A percentile compares a stretch with the other conserved stretches of the same genome.
Conservation (phyloP, 140 eudicot species). For the Oenanthe javanica region DNA sequence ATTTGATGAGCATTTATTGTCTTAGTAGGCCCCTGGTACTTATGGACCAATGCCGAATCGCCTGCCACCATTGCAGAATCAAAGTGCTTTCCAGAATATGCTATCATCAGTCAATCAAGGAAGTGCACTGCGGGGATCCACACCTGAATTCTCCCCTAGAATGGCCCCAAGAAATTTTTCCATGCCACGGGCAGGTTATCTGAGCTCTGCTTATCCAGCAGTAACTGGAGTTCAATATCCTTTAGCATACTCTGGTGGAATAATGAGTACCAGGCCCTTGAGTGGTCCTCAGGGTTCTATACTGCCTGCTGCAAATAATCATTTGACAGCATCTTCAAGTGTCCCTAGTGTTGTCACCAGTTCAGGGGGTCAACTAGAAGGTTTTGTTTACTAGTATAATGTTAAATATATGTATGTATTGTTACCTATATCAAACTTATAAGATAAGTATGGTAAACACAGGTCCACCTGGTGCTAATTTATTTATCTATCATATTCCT, state of each 20-base stretch:
- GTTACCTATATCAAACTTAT: neutral
- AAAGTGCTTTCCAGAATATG: conserved; percentile 46
- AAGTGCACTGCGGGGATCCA: conserved; percentile 40
- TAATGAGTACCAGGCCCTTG: conserved; percentile 46
- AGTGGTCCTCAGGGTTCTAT: conserved; percentile 65
- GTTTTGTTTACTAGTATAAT: conserved; percentile 22
- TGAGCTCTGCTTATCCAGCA: conserved; percentile 61
- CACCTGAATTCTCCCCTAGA: conserved; percentile 46
- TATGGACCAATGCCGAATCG: conserved; percentile 85
- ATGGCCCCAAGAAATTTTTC: conserved; percentile 66
- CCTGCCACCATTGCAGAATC: conserved; percentile 65
- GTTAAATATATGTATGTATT: neutral
- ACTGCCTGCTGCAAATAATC: conserved; percentile 50
- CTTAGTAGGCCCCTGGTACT: conserved; percentile 74
- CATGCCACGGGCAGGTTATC: conserved; percentile 41
- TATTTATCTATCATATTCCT: conserved; percentile 89
- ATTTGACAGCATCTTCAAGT: conserved; percentile 60
- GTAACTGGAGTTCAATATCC: conserved; percentile 74
- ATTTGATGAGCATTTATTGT: conserved; percentile 24
- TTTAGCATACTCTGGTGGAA: conserved; percentile 60
- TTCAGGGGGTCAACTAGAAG: conserved; percentile 75
- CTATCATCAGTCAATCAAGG: conserved; percentile 53
- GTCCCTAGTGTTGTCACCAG: conserved; percentile 44
- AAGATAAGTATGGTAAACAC: conserved; percentile 7
- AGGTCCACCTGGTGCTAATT: conserved; percentile 94